These are phyloP conservation scores for Spiraea crenata DNA, from an alignment of 331 rosid genomes.

Conservation along the genomic window DNA sequence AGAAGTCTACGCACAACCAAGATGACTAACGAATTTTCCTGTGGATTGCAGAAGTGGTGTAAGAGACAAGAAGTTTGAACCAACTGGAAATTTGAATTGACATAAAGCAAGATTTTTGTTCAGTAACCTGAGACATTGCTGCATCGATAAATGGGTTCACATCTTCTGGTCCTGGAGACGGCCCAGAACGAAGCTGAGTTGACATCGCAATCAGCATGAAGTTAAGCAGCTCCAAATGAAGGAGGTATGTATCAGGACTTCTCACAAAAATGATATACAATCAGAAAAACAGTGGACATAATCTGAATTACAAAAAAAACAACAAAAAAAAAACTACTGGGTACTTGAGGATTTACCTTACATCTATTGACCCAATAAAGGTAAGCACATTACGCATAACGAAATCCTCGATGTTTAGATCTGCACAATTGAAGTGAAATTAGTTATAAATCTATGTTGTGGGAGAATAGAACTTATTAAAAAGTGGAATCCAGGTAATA, in stretches of 20 bases:
- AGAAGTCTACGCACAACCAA: constrained; percentile 70
- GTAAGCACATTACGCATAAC: constrained; percentile 66
- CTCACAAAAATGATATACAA: constrained; percentile 17
- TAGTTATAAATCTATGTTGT: neutral
- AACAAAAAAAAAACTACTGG: constrained; percentile 24
- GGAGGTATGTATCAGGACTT: constrained; percentile 64
- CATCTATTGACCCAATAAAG: constrained; percentile 77
- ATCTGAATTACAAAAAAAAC: constrained; percentile 31
- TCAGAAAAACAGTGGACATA: constrained; percentile 35
- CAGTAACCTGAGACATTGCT: constrained; percentile 84
- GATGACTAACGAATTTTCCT: constrained; percentile 78
- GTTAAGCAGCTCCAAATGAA: constrained; percentile 92
- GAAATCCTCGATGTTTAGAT: constrained; percentile 60
- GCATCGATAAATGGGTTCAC: constrained; percentile 92
- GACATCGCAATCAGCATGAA: constrained; percentile 92
- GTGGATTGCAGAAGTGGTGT: constrained; percentile 38
- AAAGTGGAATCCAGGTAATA: neutral
- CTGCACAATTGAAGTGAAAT: constrained; percentile 48
- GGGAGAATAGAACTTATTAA: neutral
- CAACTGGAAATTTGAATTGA: constrained; percentile 20
- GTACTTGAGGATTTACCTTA: constrained; percentile 60
- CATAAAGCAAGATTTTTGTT: constrained; percentile 26
- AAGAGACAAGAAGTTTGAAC: constrained; percentile 21
- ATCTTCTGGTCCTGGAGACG: constrained; percentile 84
- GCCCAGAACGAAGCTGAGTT: constrained; percentile 95